Base-by-base conservation (phyloP, 768 basidiomycete species). In the Amyloporia xantha region DNA sequence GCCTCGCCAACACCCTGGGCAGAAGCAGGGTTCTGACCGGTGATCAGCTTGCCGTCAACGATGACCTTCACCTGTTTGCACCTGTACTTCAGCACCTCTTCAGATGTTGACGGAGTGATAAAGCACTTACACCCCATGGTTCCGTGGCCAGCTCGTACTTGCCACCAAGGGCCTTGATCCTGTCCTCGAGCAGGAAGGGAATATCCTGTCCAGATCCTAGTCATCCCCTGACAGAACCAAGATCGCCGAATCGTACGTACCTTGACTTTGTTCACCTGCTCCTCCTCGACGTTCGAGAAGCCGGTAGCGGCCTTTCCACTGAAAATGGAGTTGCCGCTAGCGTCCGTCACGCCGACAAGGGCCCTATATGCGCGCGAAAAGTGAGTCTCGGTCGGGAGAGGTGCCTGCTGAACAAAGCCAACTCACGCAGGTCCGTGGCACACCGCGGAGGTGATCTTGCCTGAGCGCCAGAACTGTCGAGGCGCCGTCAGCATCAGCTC, bases 361-460 rank as follows among this genome's bases (percentile, higher is more conserved):
- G 83, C 84, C n/a, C 79, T 68, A 52, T 15, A 4, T 24, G 20
- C 36, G n/a, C 19, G 44, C 30, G 4, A 21, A 24, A 11, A 11
- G 23, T 42, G 9, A 13, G 10, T 39, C n/a, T n/a, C n/a, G n/a
- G n/a, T n/a, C n/a, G n/a, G n/a, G n/a, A n/a, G n/a, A n/a, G n/a
- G n/a, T n/a, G n/a, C n/a, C n/a, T n/a, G n/a, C n/a, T n/a, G n/a
- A n/a, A n/a, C n/a, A n/a, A n/a, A n/a, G n/a, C n/a, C n/a, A 4
- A 71, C 78, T 61, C 55, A 84, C 75, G 78, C 84, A 44, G 87
- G 78, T 13, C 87, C 89, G 66, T 91, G 89, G 70, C 89, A 91
- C 21, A 91, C 86, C 2, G 85, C 85, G 3, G 80, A 57, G 5
- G 79, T 76, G 52, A 84, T 65, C 67, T 87, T 90, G 39, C 78